Conservation (phyloP, 371 early-diverging fungal species). For the Mucor ambiguus region DNA sequence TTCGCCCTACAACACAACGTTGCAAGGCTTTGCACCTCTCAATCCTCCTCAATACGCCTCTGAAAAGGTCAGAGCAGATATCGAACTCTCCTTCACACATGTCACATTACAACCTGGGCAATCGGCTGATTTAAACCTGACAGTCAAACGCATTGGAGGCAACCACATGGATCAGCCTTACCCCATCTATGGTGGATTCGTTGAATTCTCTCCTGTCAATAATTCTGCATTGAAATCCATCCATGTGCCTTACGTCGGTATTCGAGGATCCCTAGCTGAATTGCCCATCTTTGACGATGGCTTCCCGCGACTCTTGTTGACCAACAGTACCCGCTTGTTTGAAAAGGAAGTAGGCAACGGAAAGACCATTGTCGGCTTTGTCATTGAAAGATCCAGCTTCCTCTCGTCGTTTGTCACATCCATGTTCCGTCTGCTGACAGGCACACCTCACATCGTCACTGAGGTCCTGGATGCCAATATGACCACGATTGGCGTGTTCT, state of each 20-base stretch:
- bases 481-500: conserved; percentile 11
- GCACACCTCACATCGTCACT: conserved; percentile 13
- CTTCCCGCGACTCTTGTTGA: conserved; percentile 25
- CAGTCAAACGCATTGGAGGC: conserved; percentile 12
- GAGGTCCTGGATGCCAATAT: conserved; percentile 18
- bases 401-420: conserved; percentile 1
- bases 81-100: conserved; percentile 29
- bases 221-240: conserved; percentile 18
- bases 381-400: conserved; percentile 8
- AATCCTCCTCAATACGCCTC: conserved; percentile 24
- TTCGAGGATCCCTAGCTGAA: conserved; percentile 49
- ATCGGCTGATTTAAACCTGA: conserved; percentile 21
- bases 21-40: conserved; percentile 31
- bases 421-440: conserved; percentile 21
- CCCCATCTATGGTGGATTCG: conserved; percentile 48
- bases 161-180: conserved; percentile 13
- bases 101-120: conserved; percentile 49
- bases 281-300: conserved; percentile 50
- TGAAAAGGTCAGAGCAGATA: conserved; percentile 28
- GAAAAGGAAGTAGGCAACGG: neutral
- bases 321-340: neutral
- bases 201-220: conserved; percentile 27
- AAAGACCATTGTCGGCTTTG: neutral
- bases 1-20: conserved; percentile 38
- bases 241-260: conserved; percentile 60